Evolutionary conservation across 192 early-diverging fungal species (phyloP), one percentile per base, ranked within the genome.

Genomic region (Geranomyces variabilis): DNA sequence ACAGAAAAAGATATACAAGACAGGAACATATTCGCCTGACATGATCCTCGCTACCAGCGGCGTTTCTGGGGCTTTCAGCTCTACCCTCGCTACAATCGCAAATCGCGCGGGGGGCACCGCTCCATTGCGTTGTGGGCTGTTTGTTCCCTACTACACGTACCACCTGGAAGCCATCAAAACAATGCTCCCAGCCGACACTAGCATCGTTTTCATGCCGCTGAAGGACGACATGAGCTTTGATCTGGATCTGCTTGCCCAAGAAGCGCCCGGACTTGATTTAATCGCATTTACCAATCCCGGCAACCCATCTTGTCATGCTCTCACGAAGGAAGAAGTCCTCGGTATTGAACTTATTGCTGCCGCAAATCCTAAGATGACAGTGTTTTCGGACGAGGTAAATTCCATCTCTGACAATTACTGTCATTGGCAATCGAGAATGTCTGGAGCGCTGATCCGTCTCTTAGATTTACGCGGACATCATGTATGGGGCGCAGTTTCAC

Each of bases 341-440:
- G 51, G 7, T 9, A 3, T 55, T 3, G 51, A 55, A 24, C 19
- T 3, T 3, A n/a, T 55, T 28, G 51, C 51, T 24, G 26, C 19
- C 21, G 51, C 51, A 15, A n/a, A 55, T 15, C 51, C 51, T 3
- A 7, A 55, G 4, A 55, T 55, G 51, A 24, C 8, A 6, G 26
- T 55, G 3, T 55, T 55, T 15, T 55, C 51, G 4, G 51, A 55
- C 51, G 51, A 55, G 51, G 51, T 55, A 28, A n/a, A 15, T 55
- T 41, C 36, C 5, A 41, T 41, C 36, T 41, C 36, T n/a, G n/a
- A n/a, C n/a, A n/a, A n/a, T n/a, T n/a, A n/a, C n/a, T n/a, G n/a
- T n/a, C n/a, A n/a, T n/a, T n/a, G n/a, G n/a, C n/a, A n/a, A n/a
- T n/a, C n/a, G n/a, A n/a, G n/a, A n/a, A n/a, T n/a, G n/a, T n/a